Percentiles rank a stretch among this genome's conserved stretches.
phyloP scores from a whole-genome alignment of 2,329 filamentous ascomycete genomes.

The Aureobasidium sp. region DNA sequence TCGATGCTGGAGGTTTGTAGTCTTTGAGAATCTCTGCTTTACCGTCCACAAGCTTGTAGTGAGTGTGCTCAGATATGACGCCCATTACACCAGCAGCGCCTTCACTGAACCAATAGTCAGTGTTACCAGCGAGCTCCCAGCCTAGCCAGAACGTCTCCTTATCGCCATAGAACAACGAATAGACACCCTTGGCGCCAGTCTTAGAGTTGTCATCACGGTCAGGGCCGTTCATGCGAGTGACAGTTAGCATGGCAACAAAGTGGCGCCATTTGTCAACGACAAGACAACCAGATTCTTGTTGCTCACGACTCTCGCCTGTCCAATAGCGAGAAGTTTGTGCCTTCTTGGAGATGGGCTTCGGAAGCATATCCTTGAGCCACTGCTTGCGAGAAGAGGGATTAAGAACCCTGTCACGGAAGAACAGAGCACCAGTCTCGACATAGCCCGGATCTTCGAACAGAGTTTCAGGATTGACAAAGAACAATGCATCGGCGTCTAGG shows the following conservation, averaged over 20 bases:
- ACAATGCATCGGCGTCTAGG: slow-evolving; percentile 51
- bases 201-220: slow-evolving; percentile 47
- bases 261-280: slow-evolving; percentile 54
- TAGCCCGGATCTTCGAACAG: slow-evolving; percentile 50
- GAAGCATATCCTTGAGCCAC: slow-evolving; percentile 49
- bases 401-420: slow-evolving; percentile 53
- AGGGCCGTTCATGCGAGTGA: slow-evolving; percentile 49
- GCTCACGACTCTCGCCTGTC: slow-evolving; percentile 42
- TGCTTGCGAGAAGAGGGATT: slow-evolving; percentile 42
- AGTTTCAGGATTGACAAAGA: slow-evolving; percentile 46
- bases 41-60: slow-evolving; percentile 14
- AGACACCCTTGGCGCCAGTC: slow-evolving; percentile 45
- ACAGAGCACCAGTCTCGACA: slow-evolving; percentile 47
- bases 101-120: slow-evolving; percentile 49
- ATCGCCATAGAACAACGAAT: slow-evolving; percentile 44
- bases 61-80: slow-evolving; percentile 55
- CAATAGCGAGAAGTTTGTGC: slow-evolving; percentile 43
- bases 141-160: slow-evolving; percentile 59
- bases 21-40: background rate
- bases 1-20: background rate
- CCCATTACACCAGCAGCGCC: slow-evolving; percentile 44
- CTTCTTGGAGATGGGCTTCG: slow-evolving; percentile 47
- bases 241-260: slow-evolving; percentile 48
- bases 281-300: slow-evolving; percentile 54
- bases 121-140: slow-evolving; percentile 51